Base-by-base conservation (phyloP, 768 basidiomycete genomes). In the Pluteus cervinus region DNA sequence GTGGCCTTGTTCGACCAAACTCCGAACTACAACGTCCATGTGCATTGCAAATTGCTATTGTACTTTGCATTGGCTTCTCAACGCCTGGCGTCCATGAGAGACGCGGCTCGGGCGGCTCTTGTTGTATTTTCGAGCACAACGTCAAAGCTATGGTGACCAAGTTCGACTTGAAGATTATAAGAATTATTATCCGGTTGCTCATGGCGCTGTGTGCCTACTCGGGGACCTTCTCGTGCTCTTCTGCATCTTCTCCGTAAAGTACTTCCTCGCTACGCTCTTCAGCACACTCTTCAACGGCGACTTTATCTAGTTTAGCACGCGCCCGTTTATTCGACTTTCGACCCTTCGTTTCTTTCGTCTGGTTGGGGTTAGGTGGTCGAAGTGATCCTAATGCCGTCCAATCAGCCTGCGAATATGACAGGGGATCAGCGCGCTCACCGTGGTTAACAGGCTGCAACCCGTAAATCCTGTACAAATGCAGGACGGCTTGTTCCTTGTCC, bases 401-500 rank as follows among this genome's bases (percentile, higher is more conserved):
- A 17, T 33, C 9, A 30, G 16, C n/a, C 9, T n/a, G 14, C 11
- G 23, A n/a, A 32, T 20, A 29, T 10, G 3, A 42, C n/a, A n/a
- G n/a, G 34, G 9, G 29, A 23, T 15, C 31, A 29, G 51, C 49
- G 28, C 46, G 55, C 62, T 36, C 39, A 75, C 74, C 78, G 44
- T 79, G 60, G 7, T 69, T 73, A 16, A 88, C 81, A 11, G 78
- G 72, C 29, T 79, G 62, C 4, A 93, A 55, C 31, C 64, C 67
- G 49, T 96, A 94, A 21, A 86, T 79, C 41, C 89, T 57, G 53
- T 88, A 80, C 30, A 94, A 52, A 44, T 93, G 79, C 40, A 96
- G 71, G 4, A 96, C 91, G 2, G 91, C 92, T 54, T 93, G 92
- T 55, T 94, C 92, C 61, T 92, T 87, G 57, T 86, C 87, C 56